Percentiles rank a stretch among this genome's conserved stretches.
Conservation (phyloP, 192 early-diverging fungal genomes). For the Rhizophagus sp. region DNA sequence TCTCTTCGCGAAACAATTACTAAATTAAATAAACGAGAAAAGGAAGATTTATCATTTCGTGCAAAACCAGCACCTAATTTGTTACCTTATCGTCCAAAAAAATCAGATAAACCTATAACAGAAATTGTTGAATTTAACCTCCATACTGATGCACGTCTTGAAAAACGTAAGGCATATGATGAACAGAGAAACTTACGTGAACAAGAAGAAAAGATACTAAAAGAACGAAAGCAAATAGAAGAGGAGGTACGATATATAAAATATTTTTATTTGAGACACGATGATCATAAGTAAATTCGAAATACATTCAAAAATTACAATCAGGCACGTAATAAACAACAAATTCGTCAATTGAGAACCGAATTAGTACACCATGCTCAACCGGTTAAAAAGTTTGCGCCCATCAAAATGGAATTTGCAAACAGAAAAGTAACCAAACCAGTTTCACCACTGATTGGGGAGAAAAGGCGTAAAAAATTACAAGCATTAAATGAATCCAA, state of each 20-base stretch:
- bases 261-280: no score
- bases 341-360: slow-evolving; percentile 10
- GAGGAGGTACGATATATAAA: neutral
- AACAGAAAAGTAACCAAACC: neutral
- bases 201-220: neutral
- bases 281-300: neutral
- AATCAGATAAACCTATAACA: neutral
- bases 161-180: slow-evolving; percentile 7
- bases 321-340: neutral
- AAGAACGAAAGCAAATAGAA: neutral
- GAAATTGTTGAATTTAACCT: slow-evolving; percentile 13
- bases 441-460: slow-evolving; percentile 19
- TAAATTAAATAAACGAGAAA: neutral
- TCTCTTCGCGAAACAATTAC: slow-evolving; percentile 7
- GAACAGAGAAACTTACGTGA: slow-evolving; percentile 15
- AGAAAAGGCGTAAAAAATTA: slow-evolving; percentile 3
- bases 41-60: slow-evolving; percentile 8
- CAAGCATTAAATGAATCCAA: neutral
- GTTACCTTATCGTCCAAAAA: slow-evolving; percentile 9
- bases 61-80: slow-evolving; percentile 16
- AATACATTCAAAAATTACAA: neutral
- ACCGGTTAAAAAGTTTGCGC: neutral
- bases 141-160: neutral
- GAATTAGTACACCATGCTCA: slow-evolving; percentile 7
- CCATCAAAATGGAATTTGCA: neutral